phyloP scores from a whole-genome alignment of 2,329 filamentous ascomycete genomes.

The Didymella keratinophila region DNA sequence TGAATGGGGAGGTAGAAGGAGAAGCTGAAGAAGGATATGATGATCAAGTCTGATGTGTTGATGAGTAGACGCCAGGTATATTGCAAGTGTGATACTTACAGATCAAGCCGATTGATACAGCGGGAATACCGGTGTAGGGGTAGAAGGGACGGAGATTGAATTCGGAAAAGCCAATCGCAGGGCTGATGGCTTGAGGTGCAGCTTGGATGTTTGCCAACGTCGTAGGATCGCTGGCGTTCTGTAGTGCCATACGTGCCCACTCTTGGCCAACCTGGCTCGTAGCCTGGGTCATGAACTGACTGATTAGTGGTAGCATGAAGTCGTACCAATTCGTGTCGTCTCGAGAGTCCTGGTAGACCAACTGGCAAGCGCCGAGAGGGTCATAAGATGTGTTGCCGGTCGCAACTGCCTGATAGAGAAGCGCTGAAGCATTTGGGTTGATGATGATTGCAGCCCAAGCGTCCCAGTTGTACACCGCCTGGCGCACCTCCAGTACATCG shows the following conservation, averaged over 20 bases:
- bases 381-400: conserved; percentile 67
- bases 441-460: conserved; percentile 69
- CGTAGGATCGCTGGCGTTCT: conserved; percentile 52
- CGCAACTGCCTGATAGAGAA: conserved; percentile 63
- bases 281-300: conserved; percentile 57
- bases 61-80: not conserved
- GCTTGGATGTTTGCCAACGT: conserved; percentile 54
- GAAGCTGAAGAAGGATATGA: conserved; percentile 72
- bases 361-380: conserved; percentile 65
- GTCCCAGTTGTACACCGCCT: conserved; percentile 66
- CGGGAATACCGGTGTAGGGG: conserved; percentile 63
- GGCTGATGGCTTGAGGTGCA: conserved; percentile 63
- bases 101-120: conserved; percentile 69
- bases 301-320: conserved; percentile 63
- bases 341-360: conserved; percentile 63
- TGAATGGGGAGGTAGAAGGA: conserved; percentile 71
- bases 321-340: conserved; percentile 63
- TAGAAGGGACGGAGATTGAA: conserved; percentile 68
- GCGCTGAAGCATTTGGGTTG: conserved; percentile 67
- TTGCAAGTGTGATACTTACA: conserved; percentile 41
- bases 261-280: conserved; percentile 58
- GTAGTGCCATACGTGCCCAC: conserved; percentile 54
- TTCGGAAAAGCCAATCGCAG: conserved; percentile 63
- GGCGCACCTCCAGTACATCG: conserved; percentile 64
- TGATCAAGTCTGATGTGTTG: conserved; percentile 61